phyloP scores from a whole-genome alignment of 805 yeast species.

The Starmera dryadoides region DNA sequence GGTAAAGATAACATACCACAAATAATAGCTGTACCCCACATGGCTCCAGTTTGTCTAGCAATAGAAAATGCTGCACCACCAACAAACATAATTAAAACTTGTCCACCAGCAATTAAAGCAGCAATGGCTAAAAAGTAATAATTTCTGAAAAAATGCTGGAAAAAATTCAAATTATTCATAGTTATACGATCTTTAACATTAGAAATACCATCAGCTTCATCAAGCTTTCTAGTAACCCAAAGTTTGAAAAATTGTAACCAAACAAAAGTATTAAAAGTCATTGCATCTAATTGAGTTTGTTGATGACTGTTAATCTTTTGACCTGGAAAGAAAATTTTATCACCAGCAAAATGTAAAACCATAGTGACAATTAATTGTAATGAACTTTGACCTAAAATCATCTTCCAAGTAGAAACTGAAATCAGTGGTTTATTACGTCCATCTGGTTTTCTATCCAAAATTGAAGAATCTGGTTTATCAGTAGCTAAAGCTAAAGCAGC shows the following conservation, averaged over 20 bases:
- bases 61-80: constrained; percentile 95
- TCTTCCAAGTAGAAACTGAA: constrained; percentile 94
- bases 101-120: constrained; percentile 71
- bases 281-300: constrained; percentile 58
- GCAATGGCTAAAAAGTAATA: constrained; percentile 74
- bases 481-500: constrained; percentile 98
- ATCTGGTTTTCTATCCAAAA: constrained; percentile 75
- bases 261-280: constrained; percentile 93
- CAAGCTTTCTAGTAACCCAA: constrained; percentile 84
- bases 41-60: constrained; percentile 67
- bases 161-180: constrained; percentile 66
- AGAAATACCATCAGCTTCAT: constrained; percentile 70
- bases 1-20: constrained; percentile 83
- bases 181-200: constrained; percentile 53
- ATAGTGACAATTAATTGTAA: constrained; percentile 79
- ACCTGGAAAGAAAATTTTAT: constrained; percentile 41
- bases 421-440: constrained; percentile 77
- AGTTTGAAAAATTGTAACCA: constrained; percentile 97
- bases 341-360: constrained; percentile 74
- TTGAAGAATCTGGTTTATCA: constrained; percentile 85
- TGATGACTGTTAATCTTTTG: constrained; percentile 32
- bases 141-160: constrained; percentile 75
- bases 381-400: constrained; percentile 84
- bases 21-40: constrained; percentile 85
- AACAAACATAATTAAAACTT: constrained; percentile 86